Evolutionary conservation across 176 grass and related monocot genomes (phyloP).

Genomic region (Bolboschoenus planiculmis): DNA sequence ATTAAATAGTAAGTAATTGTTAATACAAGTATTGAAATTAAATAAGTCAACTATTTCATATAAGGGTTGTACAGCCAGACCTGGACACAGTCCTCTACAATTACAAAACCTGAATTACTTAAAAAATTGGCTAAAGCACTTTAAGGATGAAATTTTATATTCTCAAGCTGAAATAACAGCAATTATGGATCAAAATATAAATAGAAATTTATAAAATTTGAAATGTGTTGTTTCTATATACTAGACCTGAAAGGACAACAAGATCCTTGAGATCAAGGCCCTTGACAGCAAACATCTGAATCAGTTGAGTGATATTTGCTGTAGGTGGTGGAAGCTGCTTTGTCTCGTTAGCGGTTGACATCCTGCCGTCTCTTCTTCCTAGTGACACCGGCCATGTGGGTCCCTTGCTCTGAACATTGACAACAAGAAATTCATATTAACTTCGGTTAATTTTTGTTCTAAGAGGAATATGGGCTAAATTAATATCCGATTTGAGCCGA

Average conservation of each 20-base stretch:
- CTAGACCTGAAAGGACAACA: conserved; percentile 82
- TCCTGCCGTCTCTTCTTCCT: conserved; percentile 57
- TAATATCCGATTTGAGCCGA: background rate
- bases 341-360: conserved; percentile 51
- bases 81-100: background rate
- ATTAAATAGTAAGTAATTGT: background rate
- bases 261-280: conserved; percentile 76
- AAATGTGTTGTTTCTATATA: background rate
- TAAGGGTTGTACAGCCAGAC: too few species aligned
- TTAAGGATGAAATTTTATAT: too few species aligned
- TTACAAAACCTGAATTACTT: background rate
- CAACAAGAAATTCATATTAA: background rate
- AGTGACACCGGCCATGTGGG: conserved; percentile 56
- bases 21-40: background rate
- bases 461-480: background rate
- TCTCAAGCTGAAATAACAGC: too few species aligned
- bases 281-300: conserved; percentile 42
- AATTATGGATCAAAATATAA: background rate
- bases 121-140: background rate
- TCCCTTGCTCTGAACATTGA: conserved; percentile 49
- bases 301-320: conserved; percentile 48
- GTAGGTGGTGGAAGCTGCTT: conserved; percentile 46
- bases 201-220: background rate
- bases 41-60: background rate
- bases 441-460: background rate